Evolutionary conservation across 1,284 basidiomycete genomes (phyloP), one percentile per base, ranked within the genome.

Genomic region (Rhodotorula glutinis): DNA sequence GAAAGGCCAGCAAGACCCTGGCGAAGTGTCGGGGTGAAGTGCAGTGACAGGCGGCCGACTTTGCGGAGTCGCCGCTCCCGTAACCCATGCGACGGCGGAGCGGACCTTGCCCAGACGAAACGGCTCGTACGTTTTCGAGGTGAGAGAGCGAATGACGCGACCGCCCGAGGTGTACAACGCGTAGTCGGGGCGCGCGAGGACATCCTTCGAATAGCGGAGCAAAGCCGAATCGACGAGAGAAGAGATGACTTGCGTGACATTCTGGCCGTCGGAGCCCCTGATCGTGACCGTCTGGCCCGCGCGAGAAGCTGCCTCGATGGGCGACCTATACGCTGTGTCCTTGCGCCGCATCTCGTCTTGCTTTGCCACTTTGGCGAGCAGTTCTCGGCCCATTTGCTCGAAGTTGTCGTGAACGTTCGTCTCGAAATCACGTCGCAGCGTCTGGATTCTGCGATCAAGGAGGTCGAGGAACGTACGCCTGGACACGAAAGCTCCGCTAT

Each of bases 1-100:
- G 79, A 98, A 92, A 3, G 95, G 90, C 94, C 94, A 98, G 79
- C 94, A 98, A 70, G 88, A 85, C 3, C 95, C 94, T 30, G 86
- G 86, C 62, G 88, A 84, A 30, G 82, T 83, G 70, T 92, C 90
- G 65, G 90, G 89, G 76, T 93, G 88, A 25, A 98, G 81, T 2
- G 91, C 92, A 0, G 86, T 89, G 53, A 91, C 86, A 0, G 95
- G 92, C 1, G 90, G 85, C 16, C 87, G 85, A 23, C 91, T 93
- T 56, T 87, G 82, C 8, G 86, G 84, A 8, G 62, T 62, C 16
- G 59, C 51, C 2, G 67, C 51, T 2, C 65, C 66, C 29, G 65
- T 73, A 38, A 61, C 30, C 73, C 71, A 69, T n/a, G 69, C 68
- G 58, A 44, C 76, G 13, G 61, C 60, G 7, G 60, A 61, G 2